Evolutionary conservation across 441 rosid genomes (phyloP).

Genomic region (Omphalea diandra): DNA sequence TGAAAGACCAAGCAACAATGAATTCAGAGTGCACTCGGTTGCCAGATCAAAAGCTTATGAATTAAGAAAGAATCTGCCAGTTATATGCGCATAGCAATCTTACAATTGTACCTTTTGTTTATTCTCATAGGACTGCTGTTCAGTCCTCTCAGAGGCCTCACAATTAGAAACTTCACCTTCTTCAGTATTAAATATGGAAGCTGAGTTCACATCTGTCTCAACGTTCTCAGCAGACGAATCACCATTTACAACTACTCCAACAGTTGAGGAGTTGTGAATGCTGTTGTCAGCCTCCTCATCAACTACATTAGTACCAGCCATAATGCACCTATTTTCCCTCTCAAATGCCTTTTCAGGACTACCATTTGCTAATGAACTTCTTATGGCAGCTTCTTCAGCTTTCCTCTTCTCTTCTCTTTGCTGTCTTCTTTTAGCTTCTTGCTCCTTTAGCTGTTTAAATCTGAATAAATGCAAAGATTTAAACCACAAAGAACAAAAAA

Average conservation of each 20-base stretch:
- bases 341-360: too few relatives aligned
- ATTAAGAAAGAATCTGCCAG: background rate
- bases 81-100: background rate
- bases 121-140: slow-evolving; percentile 31
- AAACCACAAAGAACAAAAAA: slow-evolving; percentile 14
- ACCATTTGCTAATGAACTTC: too few relatives aligned
- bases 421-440: slow-evolving; percentile 65
- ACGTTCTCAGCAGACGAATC: slow-evolving; percentile 34
- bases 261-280: too few relatives aligned
- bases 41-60: background rate
- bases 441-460: slow-evolving; percentile 78
- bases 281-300: too few relatives aligned
- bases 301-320: too few relatives aligned
- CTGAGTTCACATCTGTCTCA: slow-evolving; percentile 28
- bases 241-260: slow-evolving; percentile 44
- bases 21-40: background rate
- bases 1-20: background rate
- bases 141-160: slow-evolving; percentile 25
- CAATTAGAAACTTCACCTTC: slow-evolving; percentile 27
- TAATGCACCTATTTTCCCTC: too few relatives aligned
- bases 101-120: slow-evolving; percentile 26
- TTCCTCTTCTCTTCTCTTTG: slow-evolving; percentile 59
- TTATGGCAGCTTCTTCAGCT: slow-evolving; percentile 43
- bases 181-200: slow-evolving; percentile 20
- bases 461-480: slow-evolving; percentile 36